Evolutionary conservation across 2,329 filamentous ascomycete genomes (phyloP).

Genomic region (Trichoderma koningii): DNA sequence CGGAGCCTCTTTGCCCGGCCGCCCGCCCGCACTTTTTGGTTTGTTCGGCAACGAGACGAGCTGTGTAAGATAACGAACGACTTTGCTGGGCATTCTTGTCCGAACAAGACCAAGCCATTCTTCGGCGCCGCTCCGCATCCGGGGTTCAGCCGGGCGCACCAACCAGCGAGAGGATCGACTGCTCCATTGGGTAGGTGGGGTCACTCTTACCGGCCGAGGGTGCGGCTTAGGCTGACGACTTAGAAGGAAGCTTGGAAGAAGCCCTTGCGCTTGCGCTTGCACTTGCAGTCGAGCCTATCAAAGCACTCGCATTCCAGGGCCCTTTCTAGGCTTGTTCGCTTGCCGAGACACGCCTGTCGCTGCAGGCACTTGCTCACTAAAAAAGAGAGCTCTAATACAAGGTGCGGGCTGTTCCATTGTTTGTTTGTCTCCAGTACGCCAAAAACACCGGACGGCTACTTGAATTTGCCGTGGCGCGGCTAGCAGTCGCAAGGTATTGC

Average conservation of each 20-base stretch:
- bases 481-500: not conserved
- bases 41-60: not conserved
- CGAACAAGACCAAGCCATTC: not conserved
- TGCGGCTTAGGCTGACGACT: not conserved
- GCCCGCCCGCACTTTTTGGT: not conserved
- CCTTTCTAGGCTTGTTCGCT: not conserved
- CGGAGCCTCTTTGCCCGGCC: slow-evolving; percentile 22
- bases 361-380: slow-evolving; percentile 24
- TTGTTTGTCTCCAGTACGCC: not conserved
- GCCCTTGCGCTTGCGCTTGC: slow-evolving; percentile 1
- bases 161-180: slow-evolving; percentile 22
- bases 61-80: slow-evolving; percentile 1
- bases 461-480: not conserved
- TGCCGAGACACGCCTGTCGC: slow-evolving; percentile 1
- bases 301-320: not conserved
- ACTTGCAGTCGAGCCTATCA: slow-evolving; percentile 14
- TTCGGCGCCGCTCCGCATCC: slow-evolving; percentile 24
- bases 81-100: slow-evolving; percentile 10
- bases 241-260: too few relatives aligned
- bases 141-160: slow-evolving; percentile 20
- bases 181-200: slow-evolving; percentile 27
- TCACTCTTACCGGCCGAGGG: not conserved
- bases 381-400: not conserved
- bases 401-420: too few relatives aligned
- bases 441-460: not conserved